Conservation (phyloP, 148 eudicot genomes). For the Salicornia ramosissima region DNA sequence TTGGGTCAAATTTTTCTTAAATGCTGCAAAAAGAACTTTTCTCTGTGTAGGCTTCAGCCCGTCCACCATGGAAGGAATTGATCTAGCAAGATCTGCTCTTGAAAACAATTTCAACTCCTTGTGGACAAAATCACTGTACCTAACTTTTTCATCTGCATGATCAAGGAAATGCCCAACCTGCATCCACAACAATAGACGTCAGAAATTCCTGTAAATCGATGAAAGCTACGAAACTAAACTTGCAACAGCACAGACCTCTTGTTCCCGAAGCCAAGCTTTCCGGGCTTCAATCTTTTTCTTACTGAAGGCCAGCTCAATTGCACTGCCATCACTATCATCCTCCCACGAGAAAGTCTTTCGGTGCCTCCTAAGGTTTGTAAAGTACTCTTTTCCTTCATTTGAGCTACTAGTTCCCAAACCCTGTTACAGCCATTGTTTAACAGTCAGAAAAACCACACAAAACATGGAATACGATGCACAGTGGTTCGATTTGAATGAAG, state of each 20-base stretch:
- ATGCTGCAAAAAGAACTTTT: constrained; percentile 81
- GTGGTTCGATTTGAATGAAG: not conserved
- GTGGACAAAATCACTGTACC: constrained; percentile 86
- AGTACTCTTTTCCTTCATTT: constrained; percentile 80
- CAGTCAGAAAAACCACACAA: not conserved
- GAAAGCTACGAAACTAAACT: not conserved
- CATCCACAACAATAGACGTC: constrained; percentile 21
- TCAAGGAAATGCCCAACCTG: constrained; percentile 77
- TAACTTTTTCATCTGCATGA: constrained; percentile 54
- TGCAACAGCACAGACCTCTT: constrained; percentile 47
- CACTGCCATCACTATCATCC: constrained; percentile 73
- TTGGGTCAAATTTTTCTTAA: constrained; percentile 60
- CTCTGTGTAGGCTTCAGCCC: constrained; percentile 99
- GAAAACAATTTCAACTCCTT: constrained; percentile 92
- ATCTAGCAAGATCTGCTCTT: constrained; percentile 85
- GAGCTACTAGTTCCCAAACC: constrained; percentile 92
- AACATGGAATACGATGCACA: not conserved
- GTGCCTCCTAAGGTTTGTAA: constrained; percentile 54
- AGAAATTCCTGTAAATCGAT: not conserved
- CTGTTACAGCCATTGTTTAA: constrained; percentile 26
- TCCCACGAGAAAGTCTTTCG: constrained; percentile 76
- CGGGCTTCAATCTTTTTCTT: constrained; percentile 95
- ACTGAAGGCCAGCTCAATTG: constrained; percentile 96
- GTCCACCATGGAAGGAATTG: constrained; percentile 91
- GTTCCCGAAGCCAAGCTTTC: constrained; percentile 86